A percentile compares a stretch with the other conserved stretches of the same genome.
Evolutionary conservation across 2,329 filamentous ascomycete genomes (phyloP).

Genomic region (Cordyceps pruinosa): DNA sequence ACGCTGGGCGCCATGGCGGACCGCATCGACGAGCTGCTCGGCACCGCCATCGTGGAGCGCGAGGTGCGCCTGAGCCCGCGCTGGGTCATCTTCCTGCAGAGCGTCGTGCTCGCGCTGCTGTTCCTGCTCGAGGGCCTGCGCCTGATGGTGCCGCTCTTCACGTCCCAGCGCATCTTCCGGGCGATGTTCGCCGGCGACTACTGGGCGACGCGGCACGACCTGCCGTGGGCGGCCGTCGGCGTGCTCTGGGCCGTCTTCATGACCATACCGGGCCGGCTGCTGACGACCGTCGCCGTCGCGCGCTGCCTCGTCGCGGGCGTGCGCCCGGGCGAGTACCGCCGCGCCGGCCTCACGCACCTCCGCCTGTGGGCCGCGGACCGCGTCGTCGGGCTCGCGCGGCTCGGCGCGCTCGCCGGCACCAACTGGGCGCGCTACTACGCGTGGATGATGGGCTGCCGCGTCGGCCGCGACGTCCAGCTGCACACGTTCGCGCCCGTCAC

Average conservation of each 20-base stretch:
- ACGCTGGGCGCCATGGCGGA: slow-evolving; percentile 14
- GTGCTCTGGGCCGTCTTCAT: slow-evolving; percentile 14
- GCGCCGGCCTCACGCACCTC: slow-evolving; percentile 16
- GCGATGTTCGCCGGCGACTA: not conserved
- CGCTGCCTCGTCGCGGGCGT: slow-evolving; percentile 15
- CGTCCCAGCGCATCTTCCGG: slow-evolving; percentile 15
- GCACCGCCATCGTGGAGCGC: slow-evolving; percentile 11
- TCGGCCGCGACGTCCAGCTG: slow-evolving; percentile 17
- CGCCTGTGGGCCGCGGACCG: slow-evolving; percentile 17
- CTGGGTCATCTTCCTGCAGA: slow-evolving; percentile 16
- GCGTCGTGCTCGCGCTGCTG: slow-evolving; percentile 11
- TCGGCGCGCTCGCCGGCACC: slow-evolving; percentile 15
- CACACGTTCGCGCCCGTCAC: slow-evolving; percentile 16
- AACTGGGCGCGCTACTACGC: slow-evolving; percentile 16
- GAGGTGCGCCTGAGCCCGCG: slow-evolving; percentile 17
- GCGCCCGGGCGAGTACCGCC: slow-evolving; percentile 15
- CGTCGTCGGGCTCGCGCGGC: slow-evolving; percentile 10
- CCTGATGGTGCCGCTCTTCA: slow-evolving; percentile 11
- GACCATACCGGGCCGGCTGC: slow-evolving; percentile 15
- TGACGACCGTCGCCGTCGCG: slow-evolving; percentile 11
- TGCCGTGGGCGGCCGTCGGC: slow-evolving; percentile 15
- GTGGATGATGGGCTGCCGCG: slow-evolving; percentile 16
- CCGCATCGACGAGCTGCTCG: slow-evolving; percentile 16
- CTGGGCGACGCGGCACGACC: slow-evolving; percentile 13
- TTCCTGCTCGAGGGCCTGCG: slow-evolving; percentile 14